These are phyloP conservation scores for Usnea hakonensis DNA, from an alignment of 495 filamentous ascomycete genomes.

Conservation along the genomic window DNA sequence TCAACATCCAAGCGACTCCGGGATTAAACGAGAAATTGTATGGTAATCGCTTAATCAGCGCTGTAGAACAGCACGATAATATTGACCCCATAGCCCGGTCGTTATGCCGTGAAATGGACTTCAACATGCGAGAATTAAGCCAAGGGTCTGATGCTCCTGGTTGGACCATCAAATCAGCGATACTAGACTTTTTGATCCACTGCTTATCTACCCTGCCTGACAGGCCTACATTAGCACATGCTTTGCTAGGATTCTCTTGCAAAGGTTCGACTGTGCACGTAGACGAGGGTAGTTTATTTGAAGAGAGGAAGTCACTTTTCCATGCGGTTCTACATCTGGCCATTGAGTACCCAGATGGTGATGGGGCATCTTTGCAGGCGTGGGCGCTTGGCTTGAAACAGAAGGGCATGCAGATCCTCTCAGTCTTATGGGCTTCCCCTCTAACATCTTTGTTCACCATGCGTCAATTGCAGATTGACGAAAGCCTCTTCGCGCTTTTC, in stretches of 20 bases:
- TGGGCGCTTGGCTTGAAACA: constrained; percentile 69
- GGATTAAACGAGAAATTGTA: constrained; percentile 30
- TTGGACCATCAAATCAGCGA: constrained; percentile 67
- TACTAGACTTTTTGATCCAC: constrained; percentile 74
- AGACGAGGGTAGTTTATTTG: constrained; percentile 55
- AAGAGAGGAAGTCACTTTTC: constrained; percentile 63
- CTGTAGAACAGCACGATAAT: constrained; percentile 63
- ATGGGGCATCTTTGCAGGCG: constrained; percentile 54
- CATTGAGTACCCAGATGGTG: constrained; percentile 51
- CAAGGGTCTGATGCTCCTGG: constrained; percentile 53
- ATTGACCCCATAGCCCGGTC: constrained; percentile 59
- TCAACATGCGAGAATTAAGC: constrained; percentile 54
- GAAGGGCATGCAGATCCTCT: constrained; percentile 67
- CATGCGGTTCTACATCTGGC: constrained; percentile 66
- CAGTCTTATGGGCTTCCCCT: constrained; percentile 73
- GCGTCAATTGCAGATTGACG: constrained; percentile 64
- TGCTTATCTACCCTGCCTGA: constrained; percentile 63
- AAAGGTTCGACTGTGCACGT: constrained; percentile 57
- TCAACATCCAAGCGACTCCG: constrained; percentile 49
- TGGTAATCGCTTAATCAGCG: constrained; percentile 61
- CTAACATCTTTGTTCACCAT: constrained; percentile 68
- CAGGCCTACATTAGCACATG: constrained; percentile 75
- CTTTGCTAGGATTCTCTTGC: constrained; percentile 81
- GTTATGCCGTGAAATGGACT: constrained; percentile 56
- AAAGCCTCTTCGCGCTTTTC: constrained; percentile 65